Conservation (phyloP, 805 yeast genomes). For the Wickerhamomyces queroliae region DNA sequence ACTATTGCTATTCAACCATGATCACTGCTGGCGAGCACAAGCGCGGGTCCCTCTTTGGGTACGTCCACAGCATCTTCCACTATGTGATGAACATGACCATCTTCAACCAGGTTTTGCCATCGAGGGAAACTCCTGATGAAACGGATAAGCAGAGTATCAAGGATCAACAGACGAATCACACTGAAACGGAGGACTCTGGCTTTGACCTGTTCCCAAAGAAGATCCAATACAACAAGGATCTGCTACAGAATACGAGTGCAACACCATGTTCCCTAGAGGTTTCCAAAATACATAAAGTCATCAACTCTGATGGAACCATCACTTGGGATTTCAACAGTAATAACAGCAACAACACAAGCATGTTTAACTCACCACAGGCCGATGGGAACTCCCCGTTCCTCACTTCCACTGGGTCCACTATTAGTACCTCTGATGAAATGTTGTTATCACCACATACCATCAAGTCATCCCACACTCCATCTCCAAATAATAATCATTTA, state of each 20-base stretch:
- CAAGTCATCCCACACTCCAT: slow-evolving; percentile 12
- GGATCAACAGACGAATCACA: neutral
- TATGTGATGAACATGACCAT: slow-evolving; percentile 12
- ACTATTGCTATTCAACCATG: no score
- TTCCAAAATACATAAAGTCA: slow-evolving; percentile 44
- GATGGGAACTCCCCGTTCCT: slow-evolving; percentile 16
- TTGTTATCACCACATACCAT: slow-evolving; percentile 12
- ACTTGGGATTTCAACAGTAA: slow-evolving; percentile 44
- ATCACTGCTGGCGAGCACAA: neutral
- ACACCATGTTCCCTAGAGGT: slow-evolving; percentile 43
- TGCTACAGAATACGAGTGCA: slow-evolving; percentile 10
- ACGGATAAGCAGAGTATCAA: neutral
- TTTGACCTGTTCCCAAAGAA: slow-evolving; percentile 20
- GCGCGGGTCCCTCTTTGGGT: neutral
- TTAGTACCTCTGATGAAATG: slow-evolving; percentile 5
- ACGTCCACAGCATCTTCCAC: neutral
- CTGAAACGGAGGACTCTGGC: slow-evolving; percentile 1
- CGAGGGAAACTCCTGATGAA: neutral
- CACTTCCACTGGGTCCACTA: slow-evolving; percentile 14
- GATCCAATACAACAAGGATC: slow-evolving; percentile 10
- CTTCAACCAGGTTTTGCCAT: slow-evolving; percentile 13
- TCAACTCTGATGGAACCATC: slow-evolving; percentile 47
- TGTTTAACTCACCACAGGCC: slow-evolving; percentile 5
- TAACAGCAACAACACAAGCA: neutral
- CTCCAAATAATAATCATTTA: slow-evolving; percentile 5